phyloP scores from a whole-genome alignment of 305 asterid species.

The Fraxinus albicans region DNA sequence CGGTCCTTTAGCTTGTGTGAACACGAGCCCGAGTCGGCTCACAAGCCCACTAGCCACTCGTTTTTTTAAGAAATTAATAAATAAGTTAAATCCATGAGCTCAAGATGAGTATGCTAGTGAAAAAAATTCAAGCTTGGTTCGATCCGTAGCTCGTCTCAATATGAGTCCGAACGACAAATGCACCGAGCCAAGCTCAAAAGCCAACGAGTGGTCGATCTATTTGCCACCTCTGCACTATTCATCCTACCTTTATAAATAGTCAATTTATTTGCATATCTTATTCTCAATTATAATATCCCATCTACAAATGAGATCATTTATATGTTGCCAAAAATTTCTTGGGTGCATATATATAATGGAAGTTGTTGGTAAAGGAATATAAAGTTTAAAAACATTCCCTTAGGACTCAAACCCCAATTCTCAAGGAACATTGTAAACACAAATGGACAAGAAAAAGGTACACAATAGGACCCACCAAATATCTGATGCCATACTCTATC shows the following conservation, averaged over 20 bases:
- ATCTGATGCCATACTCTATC: constrained; percentile 39
- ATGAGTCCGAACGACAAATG: background rate
- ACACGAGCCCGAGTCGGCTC: background rate
- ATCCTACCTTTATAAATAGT: background rate
- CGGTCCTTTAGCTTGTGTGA: background rate
- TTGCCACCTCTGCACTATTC: background rate
- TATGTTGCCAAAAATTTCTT: background rate
- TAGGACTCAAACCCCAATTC: background rate
- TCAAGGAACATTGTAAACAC: constrained; percentile 9
- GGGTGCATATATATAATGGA: background rate
- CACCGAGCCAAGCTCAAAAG: background rate
- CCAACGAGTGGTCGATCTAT: background rate
- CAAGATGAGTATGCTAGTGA: background rate
- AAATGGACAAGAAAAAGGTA: constrained; percentile 27
- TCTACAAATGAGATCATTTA: background rate
- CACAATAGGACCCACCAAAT: constrained; percentile 59
- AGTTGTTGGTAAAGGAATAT: constrained; percentile 32
- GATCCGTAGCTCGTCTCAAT: background rate
- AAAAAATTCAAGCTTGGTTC: background rate
- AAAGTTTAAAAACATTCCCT: constrained; percentile 25
- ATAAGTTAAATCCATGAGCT: background rate
- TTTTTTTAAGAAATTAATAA: background rate
- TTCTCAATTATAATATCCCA: background rate
- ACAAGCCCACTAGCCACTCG: background rate
- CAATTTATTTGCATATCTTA: background rate